Percentiles rank a stretch among this genome's conserved stretches.
phyloP scores from a whole-genome alignment of 2,329 filamentous ascomycete species.

The Trichoderma pleuroti region DNA sequence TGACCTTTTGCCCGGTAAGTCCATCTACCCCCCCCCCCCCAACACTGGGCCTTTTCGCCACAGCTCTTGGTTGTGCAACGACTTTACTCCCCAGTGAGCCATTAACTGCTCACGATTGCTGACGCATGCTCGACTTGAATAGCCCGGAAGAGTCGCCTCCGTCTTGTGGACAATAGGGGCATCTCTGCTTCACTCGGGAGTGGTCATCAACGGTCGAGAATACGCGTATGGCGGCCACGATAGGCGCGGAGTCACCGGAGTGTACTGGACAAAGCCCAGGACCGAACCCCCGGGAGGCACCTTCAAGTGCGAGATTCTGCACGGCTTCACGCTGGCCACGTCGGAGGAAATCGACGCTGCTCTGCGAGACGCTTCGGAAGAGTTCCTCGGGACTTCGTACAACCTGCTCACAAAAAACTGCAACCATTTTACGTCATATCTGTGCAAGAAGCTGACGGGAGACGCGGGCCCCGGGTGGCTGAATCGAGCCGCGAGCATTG shows the following conservation, averaged over 20 bases:
- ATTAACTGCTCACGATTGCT: neutral
- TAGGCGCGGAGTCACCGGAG: constrained; percentile 65
- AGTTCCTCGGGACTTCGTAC: constrained; percentile 73
- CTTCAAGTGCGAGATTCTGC: constrained; percentile 70
- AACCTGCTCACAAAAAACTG: constrained; percentile 82
- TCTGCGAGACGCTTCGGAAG: constrained; percentile 63
- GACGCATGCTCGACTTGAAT: constrained; percentile 21
- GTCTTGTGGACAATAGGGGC: constrained; percentile 74
- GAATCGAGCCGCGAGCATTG: constrained; percentile 80
- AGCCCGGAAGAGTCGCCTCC: constrained; percentile 73
- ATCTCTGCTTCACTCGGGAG: constrained; percentile 76
- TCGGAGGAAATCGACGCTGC: constrained; percentile 67
- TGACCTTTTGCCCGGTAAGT: constrained; percentile 67
- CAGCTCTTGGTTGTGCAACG: neutral
- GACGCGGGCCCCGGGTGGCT: constrained; percentile 70
- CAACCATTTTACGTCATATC: constrained; percentile 80
- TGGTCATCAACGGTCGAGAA: constrained; percentile 75
- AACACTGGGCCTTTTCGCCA: neutral
- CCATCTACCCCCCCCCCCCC: neutral
- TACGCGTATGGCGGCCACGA: constrained; percentile 85
- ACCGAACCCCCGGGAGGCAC: constrained; percentile 73
- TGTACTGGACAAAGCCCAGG: constrained; percentile 76
- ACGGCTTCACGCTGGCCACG: constrained; percentile 71
- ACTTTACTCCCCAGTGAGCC: neutral
- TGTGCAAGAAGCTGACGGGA: constrained; percentile 70